Evolutionary conservation across 345 rosid genomes (phyloP).

Genomic region (Nephelium lappaceum): DNA sequence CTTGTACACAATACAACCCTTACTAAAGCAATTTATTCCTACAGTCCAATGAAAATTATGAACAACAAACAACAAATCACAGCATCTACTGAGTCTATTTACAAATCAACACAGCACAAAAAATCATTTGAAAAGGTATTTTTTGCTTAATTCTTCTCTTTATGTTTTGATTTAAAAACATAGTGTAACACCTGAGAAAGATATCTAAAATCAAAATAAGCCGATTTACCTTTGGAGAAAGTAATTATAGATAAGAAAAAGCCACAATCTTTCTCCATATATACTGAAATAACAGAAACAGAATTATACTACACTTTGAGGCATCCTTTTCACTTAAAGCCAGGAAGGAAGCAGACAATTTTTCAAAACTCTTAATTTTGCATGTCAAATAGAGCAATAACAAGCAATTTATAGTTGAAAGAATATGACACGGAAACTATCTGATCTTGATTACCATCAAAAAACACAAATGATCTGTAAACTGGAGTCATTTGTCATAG

Average conservation of each 20-base stretch:
- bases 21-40: neutral
- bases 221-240: neutral
- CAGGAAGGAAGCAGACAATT: too few relatives aligned
- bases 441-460: neutral
- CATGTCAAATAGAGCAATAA: neutral
- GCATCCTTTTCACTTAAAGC: too few relatives aligned
- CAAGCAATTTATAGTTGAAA: neutral
- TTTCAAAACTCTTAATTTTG: too few relatives aligned
- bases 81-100: neutral
- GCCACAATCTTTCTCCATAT: neutral
- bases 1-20: neutral
- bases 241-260: neutral
- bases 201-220: neutral
- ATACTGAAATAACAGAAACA: neutral
- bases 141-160: neutral
- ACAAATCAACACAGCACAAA: neutral
- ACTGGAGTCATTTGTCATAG: neutral
- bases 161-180: neutral
- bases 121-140: neutral
- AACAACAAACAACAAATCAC: slow-evolving; percentile 1
- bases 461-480: neutral
- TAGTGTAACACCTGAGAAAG: neutral
- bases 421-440: neutral
- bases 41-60: neutral
- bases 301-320: neutral